phyloP scores from a whole-genome alignment of 106 monocot species.

The Apostasia ramifera region DNA sequence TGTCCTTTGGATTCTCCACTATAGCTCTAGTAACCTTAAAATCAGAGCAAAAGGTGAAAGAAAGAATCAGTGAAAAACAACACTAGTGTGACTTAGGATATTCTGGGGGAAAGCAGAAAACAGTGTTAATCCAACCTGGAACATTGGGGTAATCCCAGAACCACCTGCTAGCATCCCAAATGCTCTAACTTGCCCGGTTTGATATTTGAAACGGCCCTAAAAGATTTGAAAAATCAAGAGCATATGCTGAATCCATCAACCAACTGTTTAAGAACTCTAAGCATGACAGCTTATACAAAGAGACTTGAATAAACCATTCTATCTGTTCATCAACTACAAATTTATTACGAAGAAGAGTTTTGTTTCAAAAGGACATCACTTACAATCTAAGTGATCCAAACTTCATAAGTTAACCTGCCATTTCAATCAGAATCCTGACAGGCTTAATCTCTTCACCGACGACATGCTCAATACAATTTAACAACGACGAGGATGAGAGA shows the following conservation, averaged over 20 bases:
- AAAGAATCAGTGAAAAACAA: not conserved
- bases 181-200: conserved; percentile 82
- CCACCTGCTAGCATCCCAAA: conserved; percentile 99
- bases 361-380: too few relatives aligned
- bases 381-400: too few relatives aligned
- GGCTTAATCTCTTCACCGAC: too few relatives aligned
- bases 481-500: too few relatives aligned
- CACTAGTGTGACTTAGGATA: not conserved
- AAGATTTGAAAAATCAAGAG: not conserved
- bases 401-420: too few relatives aligned
- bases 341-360: too few relatives aligned
- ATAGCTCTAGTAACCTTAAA: conserved; percentile 84
- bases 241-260: not conserved
- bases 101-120: not conserved
- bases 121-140: conserved; percentile 46
- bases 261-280: too few relatives aligned
- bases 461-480: too few relatives aligned
- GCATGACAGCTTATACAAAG: too few relatives aligned
- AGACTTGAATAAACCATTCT: too few relatives aligned
- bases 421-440: too few relatives aligned
- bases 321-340: too few relatives aligned
- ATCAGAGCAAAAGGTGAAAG: not conserved
- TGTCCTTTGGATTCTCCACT: conserved; percentile 87
- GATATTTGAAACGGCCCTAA: conserved; percentile 94
- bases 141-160: conserved; percentile 98